Evolutionary conservation across 2,329 filamentous ascomycete genomes (phyloP).

Genomic region (Sclerotinia subarctica): DNA sequence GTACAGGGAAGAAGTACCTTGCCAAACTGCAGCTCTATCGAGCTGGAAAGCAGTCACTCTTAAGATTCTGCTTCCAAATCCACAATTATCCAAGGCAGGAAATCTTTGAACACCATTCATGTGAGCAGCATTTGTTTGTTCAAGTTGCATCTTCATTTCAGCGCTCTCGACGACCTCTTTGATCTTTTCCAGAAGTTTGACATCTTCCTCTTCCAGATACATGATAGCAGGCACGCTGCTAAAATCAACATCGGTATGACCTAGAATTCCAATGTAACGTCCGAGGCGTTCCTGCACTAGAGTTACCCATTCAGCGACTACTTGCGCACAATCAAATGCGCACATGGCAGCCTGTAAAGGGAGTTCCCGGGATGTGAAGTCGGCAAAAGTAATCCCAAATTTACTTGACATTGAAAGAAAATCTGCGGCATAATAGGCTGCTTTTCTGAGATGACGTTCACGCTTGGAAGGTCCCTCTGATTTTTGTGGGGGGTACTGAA

Average conservation of each 20-base stretch:
- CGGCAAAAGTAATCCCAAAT: slow-evolving; percentile 79
- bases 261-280: slow-evolving; percentile 80
- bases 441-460: slow-evolving; percentile 85
- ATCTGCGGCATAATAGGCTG: slow-evolving; percentile 93
- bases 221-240: slow-evolving; percentile 80
- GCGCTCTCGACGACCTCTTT: slow-evolving; percentile 72
- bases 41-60: slow-evolving; percentile 83
- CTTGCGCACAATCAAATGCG: slow-evolving; percentile 88
- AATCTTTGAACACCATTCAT: slow-evolving; percentile 48
- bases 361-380: slow-evolving; percentile 78
- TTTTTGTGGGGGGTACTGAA: slow-evolving; percentile 32
- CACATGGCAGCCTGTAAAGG: slow-evolving; percentile 90
- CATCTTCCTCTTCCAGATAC: slow-evolving; percentile 87
- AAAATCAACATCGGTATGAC: slow-evolving; percentile 76
- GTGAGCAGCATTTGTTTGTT: slow-evolving; percentile 51
- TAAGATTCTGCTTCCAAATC: slow-evolving; percentile 81
- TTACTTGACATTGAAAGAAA: slow-evolving; percentile 86
- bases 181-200: slow-evolving; percentile 79
- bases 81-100: slow-evolving; percentile 60
- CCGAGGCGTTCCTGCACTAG: slow-evolving; percentile 94
- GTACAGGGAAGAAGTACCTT: slow-evolving; percentile 55
- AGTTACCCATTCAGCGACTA: slow-evolving; percentile 90
- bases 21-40: slow-evolving; percentile 88
- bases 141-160: slow-evolving; percentile 72
- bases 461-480: slow-evolving; percentile 60